Base-by-base conservation (phyloP, 2,329 filamentous ascomycete species). In the Cladophialophora psammophila region DNA sequence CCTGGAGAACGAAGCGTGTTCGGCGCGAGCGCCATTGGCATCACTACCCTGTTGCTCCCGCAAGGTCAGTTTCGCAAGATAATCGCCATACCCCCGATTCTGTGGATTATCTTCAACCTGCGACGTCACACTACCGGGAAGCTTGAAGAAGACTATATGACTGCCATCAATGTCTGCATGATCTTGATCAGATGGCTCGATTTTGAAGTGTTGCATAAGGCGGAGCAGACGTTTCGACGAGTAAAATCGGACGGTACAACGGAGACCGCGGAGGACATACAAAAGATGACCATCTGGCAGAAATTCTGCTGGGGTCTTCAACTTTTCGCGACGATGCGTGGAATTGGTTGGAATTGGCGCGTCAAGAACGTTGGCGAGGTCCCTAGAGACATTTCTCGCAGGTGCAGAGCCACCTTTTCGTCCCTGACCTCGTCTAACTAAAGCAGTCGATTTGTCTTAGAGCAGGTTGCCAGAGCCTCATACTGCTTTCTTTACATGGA, bases 311-410 rank as follows among this genome's bases (percentile, higher is more conserved):
- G 87, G 86, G 79, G 84, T 5, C 70, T 82, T 7, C 86, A 87
- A 63, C 75, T 88, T 36, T 81, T 87, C 68, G 81, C 80, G 74
- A 88, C 83, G 72, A 85, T 88, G 72, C 81, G 87, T 52, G 87
- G 87, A 7, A 80, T 85, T 42, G 85, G 85, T 67, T 89, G 87
- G 87, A 86, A 83, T 72, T 87, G 86, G 81, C 80, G 86, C 5
- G 81, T 82, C 31, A 69, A 70, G 48, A 69, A 70, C 36, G 63
- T 69, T 12, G 66, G 66, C 34, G 18, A 58, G 6, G 66, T 70
- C 15, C 55, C 68, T 5, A 8, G 15, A 32, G 45, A 66, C 6
- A 35, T 67, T 12, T 64, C 62, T 13, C 35, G 65, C 50, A 36
- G 66, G 53, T 63, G 52, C 20, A 56, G 36, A 55, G 18, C 52